Conservation (phyloP, 768 basidiomycete genomes). For the Trametes cinnabarina region DNA sequence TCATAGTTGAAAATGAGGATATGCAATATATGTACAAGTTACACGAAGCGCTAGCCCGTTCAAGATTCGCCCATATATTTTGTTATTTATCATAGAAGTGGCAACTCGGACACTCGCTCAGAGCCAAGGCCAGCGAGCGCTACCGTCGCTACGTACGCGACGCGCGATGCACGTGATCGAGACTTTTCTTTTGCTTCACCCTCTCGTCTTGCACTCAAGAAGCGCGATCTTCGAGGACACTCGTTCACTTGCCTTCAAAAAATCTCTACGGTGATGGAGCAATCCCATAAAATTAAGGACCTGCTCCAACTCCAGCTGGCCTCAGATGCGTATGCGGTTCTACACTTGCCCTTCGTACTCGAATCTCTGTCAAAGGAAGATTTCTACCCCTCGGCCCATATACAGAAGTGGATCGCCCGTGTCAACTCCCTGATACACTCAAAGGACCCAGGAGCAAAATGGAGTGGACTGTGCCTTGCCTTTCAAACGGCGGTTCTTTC, state of each 20-base stretch:
- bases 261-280: constrained; percentile 2
- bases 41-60: no score
- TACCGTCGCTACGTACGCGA: no score
- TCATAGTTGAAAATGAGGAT: no score
- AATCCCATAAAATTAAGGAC: constrained; percentile 52
- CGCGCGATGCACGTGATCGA: constrained; percentile 19
- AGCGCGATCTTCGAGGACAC: not conserved
- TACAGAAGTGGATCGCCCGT: constrained; percentile 73
- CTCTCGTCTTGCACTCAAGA: no score
- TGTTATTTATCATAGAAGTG: no score
- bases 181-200: not conserved
- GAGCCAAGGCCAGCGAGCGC: no score
- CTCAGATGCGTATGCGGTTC: constrained; percentile 59
- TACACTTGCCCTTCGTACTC: constrained; percentile 59
- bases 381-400: constrained; percentile 61
- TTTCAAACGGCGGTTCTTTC: constrained; percentile 61
- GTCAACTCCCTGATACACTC: constrained; percentile 74
- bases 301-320: constrained; percentile 71
- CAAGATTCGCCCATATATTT: no score
- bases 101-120: no score
- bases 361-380: constrained; percentile 49
- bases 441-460: constrained; percentile 72
- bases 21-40: no score
- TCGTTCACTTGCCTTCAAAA: not conserved
- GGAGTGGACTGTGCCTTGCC: constrained; percentile 79